phyloP scores from a whole-genome alignment of 2,329 filamentous ascomycete species.

The Chaetothyriales sp. region DNA sequence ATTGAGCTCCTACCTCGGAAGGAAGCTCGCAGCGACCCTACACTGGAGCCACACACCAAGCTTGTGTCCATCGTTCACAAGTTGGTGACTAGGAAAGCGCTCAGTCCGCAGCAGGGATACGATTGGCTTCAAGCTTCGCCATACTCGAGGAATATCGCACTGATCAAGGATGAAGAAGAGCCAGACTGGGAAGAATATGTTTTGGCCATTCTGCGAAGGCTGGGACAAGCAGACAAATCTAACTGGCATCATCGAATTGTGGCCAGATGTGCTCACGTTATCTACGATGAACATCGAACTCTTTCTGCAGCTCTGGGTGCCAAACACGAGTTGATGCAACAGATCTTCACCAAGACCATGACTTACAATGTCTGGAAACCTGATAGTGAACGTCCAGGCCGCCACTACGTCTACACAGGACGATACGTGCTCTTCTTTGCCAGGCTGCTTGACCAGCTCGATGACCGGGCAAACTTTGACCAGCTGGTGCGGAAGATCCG shows the following conservation, averaged over 20 bases:
- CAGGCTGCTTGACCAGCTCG: slow-evolving; percentile 54
- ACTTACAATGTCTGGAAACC: slow-evolving; percentile 91
- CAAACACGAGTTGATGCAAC: slow-evolving; percentile 63
- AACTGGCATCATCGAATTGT: slow-evolving; percentile 94
- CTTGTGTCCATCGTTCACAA: slow-evolving; percentile 71
- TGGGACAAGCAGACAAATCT: slow-evolving; percentile 64
- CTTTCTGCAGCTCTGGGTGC: slow-evolving; percentile 43
- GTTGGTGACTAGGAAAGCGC: slow-evolving; percentile 42
- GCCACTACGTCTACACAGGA: slow-evolving; percentile 83
- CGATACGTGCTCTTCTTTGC: slow-evolving; percentile 76
- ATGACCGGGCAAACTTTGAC: slow-evolving; percentile 63
- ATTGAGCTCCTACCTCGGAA: slow-evolving; percentile 47
- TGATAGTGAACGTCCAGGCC: slow-evolving; percentile 65
- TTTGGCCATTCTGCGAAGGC: slow-evolving; percentile 40
- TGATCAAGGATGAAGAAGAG: slow-evolving; percentile 35
- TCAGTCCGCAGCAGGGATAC: slow-evolving; percentile 33
- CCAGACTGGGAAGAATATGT: slow-evolving; percentile 47
- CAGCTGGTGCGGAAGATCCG: slow-evolving; percentile 63
- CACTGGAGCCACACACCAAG: slow-evolving; percentile 87
- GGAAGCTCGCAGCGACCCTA: slow-evolving; percentile 51
- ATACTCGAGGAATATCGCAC: slow-evolving; percentile 38
- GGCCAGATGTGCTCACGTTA: slow-evolving; percentile 45
- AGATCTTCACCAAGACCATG: slow-evolving; percentile 91
- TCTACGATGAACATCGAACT: slow-evolving; percentile 41
- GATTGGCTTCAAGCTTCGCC: slow-evolving; percentile 38